These are phyloP conservation scores for Tolypocladium pustulatum DNA, from an alignment of 2,329 filamentous ascomycete species.

Conservation along the genomic window DNA sequence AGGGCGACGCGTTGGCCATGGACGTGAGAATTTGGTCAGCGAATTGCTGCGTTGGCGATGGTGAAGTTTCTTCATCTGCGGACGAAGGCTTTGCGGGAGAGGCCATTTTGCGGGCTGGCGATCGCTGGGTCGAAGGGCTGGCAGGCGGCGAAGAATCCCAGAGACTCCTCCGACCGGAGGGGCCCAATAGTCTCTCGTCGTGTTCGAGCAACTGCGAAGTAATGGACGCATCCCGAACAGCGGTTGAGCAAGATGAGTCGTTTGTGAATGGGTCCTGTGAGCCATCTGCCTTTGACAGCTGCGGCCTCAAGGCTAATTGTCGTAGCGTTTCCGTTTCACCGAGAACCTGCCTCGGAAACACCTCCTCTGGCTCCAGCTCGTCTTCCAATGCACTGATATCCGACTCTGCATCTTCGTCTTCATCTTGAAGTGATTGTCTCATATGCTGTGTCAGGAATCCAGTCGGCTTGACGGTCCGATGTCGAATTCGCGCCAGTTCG, in stretches of 20 bases:
- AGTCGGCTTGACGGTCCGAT: constrained; percentile 6
- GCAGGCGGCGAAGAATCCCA: not conserved
- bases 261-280: constrained; percentile 5
- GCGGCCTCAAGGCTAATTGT: constrained; percentile 15
- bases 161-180: not conserved
- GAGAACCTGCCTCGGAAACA: constrained; percentile 8
- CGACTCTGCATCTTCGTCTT: constrained; percentile 21
- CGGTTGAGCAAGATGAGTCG: not conserved
- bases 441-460: constrained; percentile 8
- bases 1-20: constrained; percentile 44
- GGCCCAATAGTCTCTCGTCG: not conserved
- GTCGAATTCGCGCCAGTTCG: constrained; percentile 24
- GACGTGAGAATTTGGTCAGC: constrained; percentile 47
- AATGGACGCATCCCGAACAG: too few relatives aligned
- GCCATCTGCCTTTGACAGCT: constrained; percentile 11
- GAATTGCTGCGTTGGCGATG: constrained; percentile 36
- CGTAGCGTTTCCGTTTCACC: constrained; percentile 12
- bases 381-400: constrained; percentile 46
- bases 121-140: not conserved
- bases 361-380: constrained; percentile 15
- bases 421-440: not conserved
- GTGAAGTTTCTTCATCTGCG: not conserved
- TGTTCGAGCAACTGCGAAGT: not conserved
- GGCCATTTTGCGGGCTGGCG: not conserved
- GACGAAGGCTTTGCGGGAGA: not conserved